These are phyloP conservation scores for Pluteus cervinus DNA, from an alignment of 768 basidiomycete species.

Conservation along the genomic window DNA sequence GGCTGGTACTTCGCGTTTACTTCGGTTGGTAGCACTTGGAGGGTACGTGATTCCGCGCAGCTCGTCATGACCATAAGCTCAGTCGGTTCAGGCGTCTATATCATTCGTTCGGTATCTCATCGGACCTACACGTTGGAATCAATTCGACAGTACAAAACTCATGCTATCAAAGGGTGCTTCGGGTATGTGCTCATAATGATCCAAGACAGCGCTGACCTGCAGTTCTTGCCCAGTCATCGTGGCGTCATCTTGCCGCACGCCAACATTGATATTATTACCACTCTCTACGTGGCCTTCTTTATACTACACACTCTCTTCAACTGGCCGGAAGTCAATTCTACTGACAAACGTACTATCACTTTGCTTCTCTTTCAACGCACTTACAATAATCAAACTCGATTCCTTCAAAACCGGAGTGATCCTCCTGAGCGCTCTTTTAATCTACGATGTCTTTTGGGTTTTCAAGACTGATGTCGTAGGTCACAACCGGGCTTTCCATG, in stretches of 20 bases:
- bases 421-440: constrained; percentile 76
- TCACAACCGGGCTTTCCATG: constrained; percentile 9
- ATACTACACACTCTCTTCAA: constrained; percentile 47
- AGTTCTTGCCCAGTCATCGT: constrained; percentile 21
- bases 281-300: constrained; percentile 59
- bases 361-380: constrained; percentile 76
- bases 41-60: constrained; percentile 40
- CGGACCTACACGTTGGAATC: constrained; percentile 51
- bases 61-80: too few species aligned
- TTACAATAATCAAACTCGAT: constrained; percentile 78
- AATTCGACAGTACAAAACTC: constrained; percentile 42
- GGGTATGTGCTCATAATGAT: constrained; percentile 27
- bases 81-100: constrained; percentile 43
- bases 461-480: constrained; percentile 82
- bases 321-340: constrained; percentile 52
- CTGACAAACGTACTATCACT: constrained; percentile 73
- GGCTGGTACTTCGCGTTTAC: constrained; percentile 69
- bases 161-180: constrained; percentile 37
- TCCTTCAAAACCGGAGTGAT: constrained; percentile 84
- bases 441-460: constrained; percentile 96
- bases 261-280: constrained; percentile 50
- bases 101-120: constrained; percentile 42
- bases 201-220: constrained; percentile 11
- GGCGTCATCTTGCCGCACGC: constrained; percentile 47
- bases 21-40: constrained; percentile 65